Percentiles rank a stretch among this genome's conserved stretches.
phyloP scores from a whole-genome alignment of 2,329 filamentous ascomycete genomes.

The Nemania sp. region DNA sequence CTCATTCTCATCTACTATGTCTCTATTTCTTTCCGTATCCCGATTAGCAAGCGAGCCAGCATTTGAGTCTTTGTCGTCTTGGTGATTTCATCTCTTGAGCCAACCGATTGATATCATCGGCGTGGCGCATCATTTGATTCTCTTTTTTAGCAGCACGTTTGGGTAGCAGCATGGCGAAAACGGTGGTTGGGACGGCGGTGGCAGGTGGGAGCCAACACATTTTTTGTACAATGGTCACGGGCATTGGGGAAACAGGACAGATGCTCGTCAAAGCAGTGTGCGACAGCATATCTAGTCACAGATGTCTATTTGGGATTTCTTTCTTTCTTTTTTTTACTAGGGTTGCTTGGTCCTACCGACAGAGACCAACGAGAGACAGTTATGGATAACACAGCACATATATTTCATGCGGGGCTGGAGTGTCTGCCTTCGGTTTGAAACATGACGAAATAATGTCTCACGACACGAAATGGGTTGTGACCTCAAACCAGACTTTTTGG shows the following conservation, averaged over 20 bases:
- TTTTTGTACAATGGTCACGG: constrained; percentile 52
- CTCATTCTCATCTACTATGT: constrained; percentile 48
- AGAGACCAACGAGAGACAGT: constrained; percentile 37
- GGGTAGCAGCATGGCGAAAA: constrained; percentile 52
- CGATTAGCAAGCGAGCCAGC: constrained; percentile 56
- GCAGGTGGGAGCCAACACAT: constrained; percentile 43
- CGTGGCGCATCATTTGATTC: constrained; percentile 32
- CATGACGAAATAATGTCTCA: constrained; percentile 50
- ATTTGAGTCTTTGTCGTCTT: constrained; percentile 48
- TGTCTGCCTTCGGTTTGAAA: constrained; percentile 43
- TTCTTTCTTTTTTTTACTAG: constrained; percentile 34
- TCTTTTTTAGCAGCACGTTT: constrained; percentile 42
- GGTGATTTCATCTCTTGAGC: constrained; percentile 32
- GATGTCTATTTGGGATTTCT: constrained; percentile 34
- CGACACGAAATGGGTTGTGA: constrained; percentile 44
- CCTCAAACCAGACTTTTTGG: constrained; percentile 27
- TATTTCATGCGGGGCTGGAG: constrained; percentile 37
- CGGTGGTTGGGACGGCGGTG: constrained; percentile 46
- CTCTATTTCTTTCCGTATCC: constrained; percentile 48
- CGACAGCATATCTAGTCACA: constrained; percentile 38
- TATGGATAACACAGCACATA: constrained; percentile 39
- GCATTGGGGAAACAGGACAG: constrained; percentile 42
- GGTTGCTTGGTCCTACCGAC: constrained; percentile 40
- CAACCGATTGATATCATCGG: constrained; percentile 11
- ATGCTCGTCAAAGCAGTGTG: constrained; percentile 42